Percentiles rank a stretch among this genome's conserved stretches.
phyloP scores from a whole-genome alignment of 2,329 filamentous ascomycete species.

The Clonostachys solani region DNA sequence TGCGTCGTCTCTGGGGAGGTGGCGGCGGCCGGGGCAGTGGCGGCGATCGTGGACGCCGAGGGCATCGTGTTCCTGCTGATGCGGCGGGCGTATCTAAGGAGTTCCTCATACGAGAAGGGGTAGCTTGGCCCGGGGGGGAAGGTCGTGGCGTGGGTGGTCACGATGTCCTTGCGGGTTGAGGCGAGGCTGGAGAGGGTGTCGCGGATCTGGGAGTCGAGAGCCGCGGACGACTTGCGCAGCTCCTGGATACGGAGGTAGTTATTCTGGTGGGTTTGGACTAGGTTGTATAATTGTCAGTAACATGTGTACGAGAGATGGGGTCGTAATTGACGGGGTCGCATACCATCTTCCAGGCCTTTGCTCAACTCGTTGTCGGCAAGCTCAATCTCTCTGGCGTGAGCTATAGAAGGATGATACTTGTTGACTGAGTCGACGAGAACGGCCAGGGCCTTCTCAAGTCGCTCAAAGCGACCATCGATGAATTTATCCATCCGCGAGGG shows the following conservation, averaged over 20 bases:
- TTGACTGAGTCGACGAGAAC: constrained; percentile 75
- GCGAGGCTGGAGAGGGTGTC: constrained; percentile 67
- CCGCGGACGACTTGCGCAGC: constrained; percentile 61
- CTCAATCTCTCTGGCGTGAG: constrained; percentile 64
- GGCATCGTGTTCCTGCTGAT: constrained; percentile 79
- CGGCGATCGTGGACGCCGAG: constrained; percentile 47
- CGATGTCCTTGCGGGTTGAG: constrained; percentile 68
- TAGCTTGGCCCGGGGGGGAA: constrained; percentile 47
- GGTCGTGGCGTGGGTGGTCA: constrained; percentile 54
- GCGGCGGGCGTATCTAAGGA: constrained; percentile 72
- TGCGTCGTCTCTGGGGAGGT: constrained; percentile 16
- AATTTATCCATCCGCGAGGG: constrained; percentile 52
- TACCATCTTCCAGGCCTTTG: constrained; percentile 62
- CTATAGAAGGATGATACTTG: constrained; percentile 72
- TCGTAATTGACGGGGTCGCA: background rate
- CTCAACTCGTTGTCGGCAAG: constrained; percentile 66
- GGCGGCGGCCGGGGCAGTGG: constrained; percentile 7
- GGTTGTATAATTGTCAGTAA: background rate
- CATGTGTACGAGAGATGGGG: background rate
- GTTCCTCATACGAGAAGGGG: constrained; percentile 64
- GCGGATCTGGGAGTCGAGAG: constrained; percentile 69
- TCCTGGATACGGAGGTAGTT: constrained; percentile 66
- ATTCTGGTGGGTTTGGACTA: constrained; percentile 70
- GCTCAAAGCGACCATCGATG: constrained; percentile 60
- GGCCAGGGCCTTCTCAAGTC: constrained; percentile 62